Conservation (phyloP, 495 filamentous ascomycete species). For the Cetradonia linearis region DNA sequence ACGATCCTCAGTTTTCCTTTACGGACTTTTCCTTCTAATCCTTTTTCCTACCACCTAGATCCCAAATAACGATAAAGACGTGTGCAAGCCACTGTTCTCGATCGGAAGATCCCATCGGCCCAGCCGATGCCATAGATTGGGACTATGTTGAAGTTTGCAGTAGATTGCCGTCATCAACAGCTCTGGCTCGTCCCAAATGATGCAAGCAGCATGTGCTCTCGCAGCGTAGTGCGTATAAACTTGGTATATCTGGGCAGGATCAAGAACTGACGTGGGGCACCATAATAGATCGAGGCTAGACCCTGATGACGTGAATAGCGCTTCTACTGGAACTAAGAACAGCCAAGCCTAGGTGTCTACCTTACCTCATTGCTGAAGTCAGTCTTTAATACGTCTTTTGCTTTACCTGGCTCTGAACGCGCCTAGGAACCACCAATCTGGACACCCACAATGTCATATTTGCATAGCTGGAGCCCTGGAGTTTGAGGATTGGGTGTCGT, state of each 20-base stretch:
- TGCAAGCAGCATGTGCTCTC: constrained; percentile 1
- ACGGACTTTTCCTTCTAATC: background rate
- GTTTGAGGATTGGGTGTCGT: background rate
- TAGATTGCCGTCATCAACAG: background rate
- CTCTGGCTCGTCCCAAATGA: constrained; percentile 6
- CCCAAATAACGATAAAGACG: background rate
- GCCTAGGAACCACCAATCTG: background rate
- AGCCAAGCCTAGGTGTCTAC: background rate
- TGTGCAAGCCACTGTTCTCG: constrained; percentile 1
- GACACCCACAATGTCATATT: background rate
- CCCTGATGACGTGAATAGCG: constrained; percentile 5
- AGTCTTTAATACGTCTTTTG: background rate
- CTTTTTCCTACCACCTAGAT: background rate
- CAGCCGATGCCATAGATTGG: background rate
- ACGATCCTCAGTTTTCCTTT: background rate
- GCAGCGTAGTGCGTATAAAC: background rate
- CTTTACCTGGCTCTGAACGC: background rate
- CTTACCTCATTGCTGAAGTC: constrained; percentile 9
- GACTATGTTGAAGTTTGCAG: background rate
- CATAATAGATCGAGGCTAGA: background rate
- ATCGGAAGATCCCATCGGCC: background rate
- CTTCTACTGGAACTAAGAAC: background rate
- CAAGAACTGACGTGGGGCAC: constrained; percentile 7
- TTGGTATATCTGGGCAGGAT: constrained; percentile 2
- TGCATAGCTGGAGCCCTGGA: background rate